Conservation (phyloP, 305 asterid genomes). For the Solanum aculeatissimum region DNA sequence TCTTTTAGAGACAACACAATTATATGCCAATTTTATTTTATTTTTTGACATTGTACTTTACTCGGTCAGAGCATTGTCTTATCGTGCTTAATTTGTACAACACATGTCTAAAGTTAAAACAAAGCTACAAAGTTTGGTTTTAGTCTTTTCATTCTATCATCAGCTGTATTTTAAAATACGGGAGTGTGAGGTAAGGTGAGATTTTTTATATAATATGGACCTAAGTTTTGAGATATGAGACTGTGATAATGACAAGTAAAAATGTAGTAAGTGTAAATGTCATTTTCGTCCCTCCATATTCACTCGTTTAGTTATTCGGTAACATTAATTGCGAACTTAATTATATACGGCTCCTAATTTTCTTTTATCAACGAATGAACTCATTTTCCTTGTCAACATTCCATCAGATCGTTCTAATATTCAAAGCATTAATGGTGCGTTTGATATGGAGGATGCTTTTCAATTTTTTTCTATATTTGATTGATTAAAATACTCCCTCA, state of each 20-base stretch:
- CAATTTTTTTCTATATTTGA: not conserved
- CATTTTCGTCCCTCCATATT: not conserved
- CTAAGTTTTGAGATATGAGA: too few relatives aligned
- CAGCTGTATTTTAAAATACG: too few relatives aligned
- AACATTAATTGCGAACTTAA: not conserved
- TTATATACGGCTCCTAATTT: not conserved
- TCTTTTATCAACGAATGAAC: not conserved
- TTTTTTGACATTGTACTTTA: not conserved
- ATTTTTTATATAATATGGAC: too few relatives aligned
- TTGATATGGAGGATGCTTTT: not conserved
- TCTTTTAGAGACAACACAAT: not conserved
- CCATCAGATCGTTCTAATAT: not conserved
- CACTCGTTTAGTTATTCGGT: not conserved
- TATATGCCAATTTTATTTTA: not conserved
- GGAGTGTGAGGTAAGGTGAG: too few relatives aligned
- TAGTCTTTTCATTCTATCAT: not conserved
- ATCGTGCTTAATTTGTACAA: not conserved
- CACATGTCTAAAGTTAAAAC: not conserved
- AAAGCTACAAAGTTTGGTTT: not conserved
- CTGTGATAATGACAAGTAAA: too few relatives aligned
- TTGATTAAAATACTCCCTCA: accelerated
- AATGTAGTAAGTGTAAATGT: not conserved
- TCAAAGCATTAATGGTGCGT: not conserved
- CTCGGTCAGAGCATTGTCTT: not conserved
- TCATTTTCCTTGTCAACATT: not conserved